These are phyloP conservation scores for Silene coronaria DNA, from an alignment of 179 eudicot genomes.

Conservation along the genomic window DNA sequence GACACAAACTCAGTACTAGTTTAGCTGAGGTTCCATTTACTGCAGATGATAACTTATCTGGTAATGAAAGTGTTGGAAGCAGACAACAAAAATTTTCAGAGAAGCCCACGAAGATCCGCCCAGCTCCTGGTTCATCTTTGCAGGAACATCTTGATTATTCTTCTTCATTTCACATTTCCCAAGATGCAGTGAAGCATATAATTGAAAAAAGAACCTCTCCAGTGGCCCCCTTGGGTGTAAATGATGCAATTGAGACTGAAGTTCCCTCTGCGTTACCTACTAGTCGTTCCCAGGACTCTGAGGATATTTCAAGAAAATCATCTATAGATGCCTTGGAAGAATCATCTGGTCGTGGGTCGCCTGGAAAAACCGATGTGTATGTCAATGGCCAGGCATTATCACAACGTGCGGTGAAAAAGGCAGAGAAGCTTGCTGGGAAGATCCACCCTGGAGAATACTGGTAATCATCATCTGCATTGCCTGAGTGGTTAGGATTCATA, in stretches of 20 bases:
- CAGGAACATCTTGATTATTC: slow-evolving; percentile 34
- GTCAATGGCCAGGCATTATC: slow-evolving; percentile 63
- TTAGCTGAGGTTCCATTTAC: slow-evolving; percentile 30
- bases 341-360: slow-evolving; percentile 21
- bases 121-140: slow-evolving; percentile 37
- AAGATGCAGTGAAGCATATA: slow-evolving; percentile 26
- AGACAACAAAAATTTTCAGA: slow-evolving; percentile 26
- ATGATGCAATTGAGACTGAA: slow-evolving; percentile 44
- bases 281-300: slow-evolving; percentile 35
- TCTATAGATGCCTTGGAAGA: slow-evolving; percentile 30
- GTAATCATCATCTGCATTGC: slow-evolving; percentile 32
- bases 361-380: slow-evolving; percentile 38
- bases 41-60: slow-evolving; percentile 23
- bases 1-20: slow-evolving; percentile 27
- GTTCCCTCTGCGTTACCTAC: slow-evolving; percentile 27
- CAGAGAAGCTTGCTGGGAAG: slow-evolving; percentile 70
- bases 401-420: slow-evolving; percentile 40
- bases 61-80: slow-evolving; percentile 22
- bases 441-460: slow-evolving; percentile 82
- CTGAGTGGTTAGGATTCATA: no score
- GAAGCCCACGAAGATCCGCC: slow-evolving; percentile 26
- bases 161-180: slow-evolving; percentile 20
- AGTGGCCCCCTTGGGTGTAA: slow-evolving; percentile 35
- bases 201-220: slow-evolving; percentile 22
- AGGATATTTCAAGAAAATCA: slow-evolving; percentile 32